Base-by-base conservation (phyloP, 2,329 filamentous ascomycete species). In the Fusarium goolgardi region DNA sequence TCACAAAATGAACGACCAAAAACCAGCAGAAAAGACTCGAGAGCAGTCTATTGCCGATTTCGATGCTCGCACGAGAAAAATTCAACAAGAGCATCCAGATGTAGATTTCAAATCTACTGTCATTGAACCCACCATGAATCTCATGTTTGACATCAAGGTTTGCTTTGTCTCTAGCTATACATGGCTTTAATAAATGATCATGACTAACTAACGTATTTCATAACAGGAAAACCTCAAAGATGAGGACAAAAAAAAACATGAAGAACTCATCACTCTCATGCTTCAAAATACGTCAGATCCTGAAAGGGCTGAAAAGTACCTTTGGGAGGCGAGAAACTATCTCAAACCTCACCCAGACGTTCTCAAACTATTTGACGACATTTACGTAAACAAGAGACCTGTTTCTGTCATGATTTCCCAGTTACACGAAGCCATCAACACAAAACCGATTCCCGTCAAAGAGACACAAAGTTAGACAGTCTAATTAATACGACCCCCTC, bases 81-180 rank as follows among this genome's bases (percentile, higher is more conserved):
- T 70, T 0, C 67, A 70, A 10, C 41, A 50, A 23, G 55, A 70
- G 0, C 53, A 70, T 18, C 67, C 67, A 0, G 67, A 70, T 32
- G 46, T 70, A 16, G 67, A 70, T 39, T 65, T 70, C 20, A 70
- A 57, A 5, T 21, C 49, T 3, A 47, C 46, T 2, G 67, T 70
- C 5, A 70, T 70, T 15, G 67, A 68, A 21, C 67, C 67, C 15
- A 70, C 67, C 23, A 70, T 70, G 63, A 70, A 70, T 15, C 46
- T 70, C 5, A 70, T 69, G 55, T 70, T 61, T 31, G 67, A 70
- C 35, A 70, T 70, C 20, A 56, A 44, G 54, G 67, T 69, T 51
- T 5, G 6, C 21, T 10, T 6, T 10, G 15, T 2, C 1, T 0
- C 6, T 15, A 4, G 3, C 1, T 0, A 10, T 11, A 6, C 5